Percentiles rank a stretch among this genome's conserved stretches.
These are phyloP conservation scores for Saprolegnia diclina DNA, from an alignment of 352 stramenopile species.

Conservation along the genomic window DNA sequence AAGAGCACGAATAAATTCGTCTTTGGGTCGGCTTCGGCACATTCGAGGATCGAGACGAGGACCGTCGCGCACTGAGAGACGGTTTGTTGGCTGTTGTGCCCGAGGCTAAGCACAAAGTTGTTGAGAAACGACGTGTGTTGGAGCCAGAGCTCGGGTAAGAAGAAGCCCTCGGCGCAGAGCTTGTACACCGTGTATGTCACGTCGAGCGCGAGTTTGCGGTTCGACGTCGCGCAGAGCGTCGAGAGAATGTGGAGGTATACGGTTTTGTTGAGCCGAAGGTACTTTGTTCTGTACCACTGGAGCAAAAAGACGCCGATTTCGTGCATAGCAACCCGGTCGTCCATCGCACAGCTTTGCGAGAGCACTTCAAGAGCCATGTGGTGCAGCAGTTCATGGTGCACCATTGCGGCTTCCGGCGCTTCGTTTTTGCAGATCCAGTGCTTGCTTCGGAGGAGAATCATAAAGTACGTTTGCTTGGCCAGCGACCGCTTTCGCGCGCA, in stretches of 20 bases:
- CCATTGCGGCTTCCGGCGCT: slow-evolving; percentile 2
- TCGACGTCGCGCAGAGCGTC: slow-evolving; percentile 7
- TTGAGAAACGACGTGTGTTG: slow-evolving; percentile 14
- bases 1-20: slow-evolving; percentile 18
- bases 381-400: slow-evolving; percentile 5
- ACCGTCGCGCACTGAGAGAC: slow-evolving; percentile 2
- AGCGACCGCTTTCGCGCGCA: background rate
- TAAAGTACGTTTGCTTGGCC: background rate
- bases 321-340: slow-evolving; percentile 7
- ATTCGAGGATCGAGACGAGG: background rate
- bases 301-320: slow-evolving; percentile 12
- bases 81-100: background rate
- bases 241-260: slow-evolving; percentile 13
- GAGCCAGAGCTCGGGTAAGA: slow-evolving; percentile 14
- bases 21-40: background rate
- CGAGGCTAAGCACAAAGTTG: slow-evolving; percentile 3
- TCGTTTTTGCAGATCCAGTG: slow-evolving; percentile 24
- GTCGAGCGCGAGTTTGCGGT: slow-evolving; percentile 17
- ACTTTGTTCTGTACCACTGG: slow-evolving; percentile 16
- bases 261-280: slow-evolving; percentile 22
- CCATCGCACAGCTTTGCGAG: background rate
- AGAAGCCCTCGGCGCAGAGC: background rate
- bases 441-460: slow-evolving; percentile 18
- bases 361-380: slow-evolving; percentile 5
- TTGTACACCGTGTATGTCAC: slow-evolving; percentile 20